Conservation (phyloP, 2,329 filamentous ascomycete genomes). For the Chrysosporium keratinophilum region DNA sequence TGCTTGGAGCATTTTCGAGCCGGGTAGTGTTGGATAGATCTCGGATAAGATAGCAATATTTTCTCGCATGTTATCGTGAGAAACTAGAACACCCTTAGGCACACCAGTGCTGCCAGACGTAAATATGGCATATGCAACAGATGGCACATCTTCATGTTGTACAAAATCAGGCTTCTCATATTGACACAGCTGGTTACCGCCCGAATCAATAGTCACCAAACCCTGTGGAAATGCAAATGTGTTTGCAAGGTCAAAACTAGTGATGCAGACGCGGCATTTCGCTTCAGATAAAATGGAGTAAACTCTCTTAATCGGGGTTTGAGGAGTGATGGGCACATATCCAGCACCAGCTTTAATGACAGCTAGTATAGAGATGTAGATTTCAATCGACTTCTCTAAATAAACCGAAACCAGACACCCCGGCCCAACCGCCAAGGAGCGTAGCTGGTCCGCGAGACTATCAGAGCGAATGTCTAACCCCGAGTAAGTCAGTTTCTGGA, state of each 20-base stretch:
- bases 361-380: slow-evolving; percentile 67
- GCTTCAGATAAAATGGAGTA: slow-evolving; percentile 54
- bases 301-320: slow-evolving; percentile 54
- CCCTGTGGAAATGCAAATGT: neutral
- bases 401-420: slow-evolving; percentile 59
- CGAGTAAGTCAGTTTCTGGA: slow-evolving; percentile 49
- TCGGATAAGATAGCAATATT: slow-evolving; percentile 58
- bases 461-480: slow-evolving; percentile 57
- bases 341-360: slow-evolving; percentile 64
- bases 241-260: slow-evolving; percentile 15
- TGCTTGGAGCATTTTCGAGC: slow-evolving; percentile 61
- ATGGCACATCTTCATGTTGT: slow-evolving; percentile 25
- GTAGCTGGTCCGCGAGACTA: slow-evolving; percentile 49
- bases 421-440: slow-evolving; percentile 36
- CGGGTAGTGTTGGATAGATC: slow-evolving; percentile 50
- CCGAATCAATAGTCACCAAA: slow-evolving; percentile 2
- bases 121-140: slow-evolving; percentile 67
- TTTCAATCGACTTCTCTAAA: slow-evolving; percentile 62
- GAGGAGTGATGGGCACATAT: slow-evolving; percentile 68
- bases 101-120: slow-evolving; percentile 73
- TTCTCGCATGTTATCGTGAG: slow-evolving; percentile 63
- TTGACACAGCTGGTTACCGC: neutral
- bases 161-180: neutral
- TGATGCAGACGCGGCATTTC: slow-evolving; percentile 41
- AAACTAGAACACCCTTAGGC: slow-evolving; percentile 71